These are phyloP conservation scores for Blastobotrys buckinghamii DNA, from an alignment of 1,139 yeast genomes.

Conservation along the genomic window DNA sequence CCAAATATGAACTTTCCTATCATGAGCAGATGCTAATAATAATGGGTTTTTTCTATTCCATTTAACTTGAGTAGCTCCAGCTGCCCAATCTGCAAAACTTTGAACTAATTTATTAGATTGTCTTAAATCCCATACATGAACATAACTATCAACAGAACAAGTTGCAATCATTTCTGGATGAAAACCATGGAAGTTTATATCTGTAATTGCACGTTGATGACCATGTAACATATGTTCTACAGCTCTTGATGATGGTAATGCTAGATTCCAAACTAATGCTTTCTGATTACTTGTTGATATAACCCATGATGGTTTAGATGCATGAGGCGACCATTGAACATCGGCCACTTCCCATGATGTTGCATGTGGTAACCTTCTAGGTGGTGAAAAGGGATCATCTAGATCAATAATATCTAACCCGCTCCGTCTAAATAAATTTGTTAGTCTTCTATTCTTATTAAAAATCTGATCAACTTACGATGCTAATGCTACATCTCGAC, in stretches of 20 bases:
- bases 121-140: slow-evolving; percentile 87
- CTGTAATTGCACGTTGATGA: slow-evolving; percentile 91
- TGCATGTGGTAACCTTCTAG: slow-evolving; percentile 84
- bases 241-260: slow-evolving; percentile 69
- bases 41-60: slow-evolving; percentile 80
- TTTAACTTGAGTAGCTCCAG: slow-evolving; percentile 91
- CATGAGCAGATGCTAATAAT: slow-evolving; percentile 82
- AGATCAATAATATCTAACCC: slow-evolving; percentile 88
- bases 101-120: slow-evolving; percentile 64
- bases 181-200: slow-evolving; percentile 83
- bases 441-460: background rate
- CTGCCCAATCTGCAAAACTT: slow-evolving; percentile 87
- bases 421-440: slow-evolving; percentile 42
- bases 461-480: slow-evolving; percentile 43
- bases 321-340: slow-evolving; percentile 96
- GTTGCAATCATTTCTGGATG: slow-evolving; percentile 91
- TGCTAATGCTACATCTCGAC: slow-evolving; percentile 90
- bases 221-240: slow-evolving; percentile 82
- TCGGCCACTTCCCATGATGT: slow-evolving; percentile 99
- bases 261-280: slow-evolving; percentile 89
- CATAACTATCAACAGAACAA: slow-evolving; percentile 84
- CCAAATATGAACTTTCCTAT: slow-evolving; percentile 76
- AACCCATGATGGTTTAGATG: slow-evolving; percentile 80
- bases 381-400: slow-evolving; percentile 93
- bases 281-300: slow-evolving; percentile 92